phyloP scores from a whole-genome alignment of 345 rosid species.

The Limnanthes douglasii region DNA sequence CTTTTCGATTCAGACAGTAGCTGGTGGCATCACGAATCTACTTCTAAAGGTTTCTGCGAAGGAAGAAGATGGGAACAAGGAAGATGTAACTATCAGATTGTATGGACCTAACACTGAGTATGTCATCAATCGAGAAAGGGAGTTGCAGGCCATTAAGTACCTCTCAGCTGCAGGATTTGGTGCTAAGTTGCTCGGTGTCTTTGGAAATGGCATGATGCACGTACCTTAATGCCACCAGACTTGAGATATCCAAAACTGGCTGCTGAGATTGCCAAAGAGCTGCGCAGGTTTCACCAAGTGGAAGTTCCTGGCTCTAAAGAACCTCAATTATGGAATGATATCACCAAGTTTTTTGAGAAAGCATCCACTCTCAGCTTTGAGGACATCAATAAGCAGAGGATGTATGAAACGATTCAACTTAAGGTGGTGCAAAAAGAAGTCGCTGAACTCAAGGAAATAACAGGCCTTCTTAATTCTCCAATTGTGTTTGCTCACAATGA shows the following conservation, averaged over 20 bases:
- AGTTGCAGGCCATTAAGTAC: constrained; percentile 75
- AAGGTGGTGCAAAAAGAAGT: constrained; percentile 53
- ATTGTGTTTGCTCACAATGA: constrained; percentile 94
- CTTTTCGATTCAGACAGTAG: constrained; percentile 55
- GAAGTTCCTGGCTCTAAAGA: constrained; percentile 83
- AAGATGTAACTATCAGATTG: constrained; percentile 55
- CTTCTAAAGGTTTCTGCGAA: constrained; percentile 71
- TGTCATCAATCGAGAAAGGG: constrained; percentile 73
- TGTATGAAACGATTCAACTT: constrained; percentile 52
- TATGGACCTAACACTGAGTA: constrained; percentile 92
- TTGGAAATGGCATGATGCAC: constrained; percentile 94
- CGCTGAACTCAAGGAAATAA: constrained; percentile 66
- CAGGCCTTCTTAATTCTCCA: constrained; percentile 52
- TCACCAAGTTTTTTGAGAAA: constrained; percentile 71
- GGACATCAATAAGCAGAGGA: constrained; percentile 48
- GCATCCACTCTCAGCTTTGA: constrained; percentile 69
- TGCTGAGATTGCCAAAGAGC: constrained; percentile 82
- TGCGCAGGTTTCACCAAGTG: constrained; percentile 63
- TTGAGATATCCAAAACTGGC: constrained; percentile 65
- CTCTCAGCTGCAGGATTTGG: constrained; percentile 97
- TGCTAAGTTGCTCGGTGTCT: constrained; percentile 82
- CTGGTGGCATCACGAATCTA: constrained; percentile 94
- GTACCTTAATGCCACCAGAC: constrained; percentile 73
- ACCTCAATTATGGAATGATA: constrained; percentile 86
- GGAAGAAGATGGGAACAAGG: constrained; percentile 37